Base-by-base conservation (phyloP, 305 asterid species). In the Plantago rigida region DNA sequence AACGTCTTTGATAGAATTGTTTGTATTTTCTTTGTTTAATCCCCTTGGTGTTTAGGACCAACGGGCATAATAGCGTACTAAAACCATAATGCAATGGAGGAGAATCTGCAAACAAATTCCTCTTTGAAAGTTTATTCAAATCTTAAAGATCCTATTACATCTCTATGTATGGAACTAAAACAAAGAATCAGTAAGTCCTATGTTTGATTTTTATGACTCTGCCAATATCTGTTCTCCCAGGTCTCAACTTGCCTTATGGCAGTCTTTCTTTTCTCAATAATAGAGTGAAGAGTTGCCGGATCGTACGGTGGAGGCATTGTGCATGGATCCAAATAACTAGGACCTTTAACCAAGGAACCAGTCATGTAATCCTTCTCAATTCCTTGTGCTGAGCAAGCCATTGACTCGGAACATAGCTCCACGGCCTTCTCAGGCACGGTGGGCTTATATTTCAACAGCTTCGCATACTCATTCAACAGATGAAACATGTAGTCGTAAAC, bases 401-500 rank as follows among this genome's bases (percentile, higher is more conserved):
- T 72, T 7, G 77, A 47, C 59, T 92, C 95, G 0, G 96, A 82
- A 60, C 99, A 92, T 42, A 89, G 78, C 13, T 89, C 95, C 5
- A 83, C 79, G 0, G 96, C 97, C 47, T 46, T 73, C 51, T 46
- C 55, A 26, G 99, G 95, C 58, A 86, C 56, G 0, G 71, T 67
- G 13, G 97, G 97, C 77, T 82, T 84, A 89, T 80, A 92, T 13
- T 55, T 84, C 11, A 92, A 60, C 47, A 92, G 89, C 82, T 84
- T 89, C 0, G 95, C 64, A 1, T 92, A 92, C 69, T 81, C 84
- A 13, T 69, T 80, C 70, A 92, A 66, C 31, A 92, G 80, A 69
- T 86, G 96, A 74, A 83, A 83, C 95, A 89, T 92, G 87, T 89
- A 92, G 66, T 92, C 99, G 31, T 92, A 92, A 13, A 92, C 89